Evolutionary conservation across 2,329 filamentous ascomycete species (phyloP).

Genomic region (Alternaria viburni): DNA sequence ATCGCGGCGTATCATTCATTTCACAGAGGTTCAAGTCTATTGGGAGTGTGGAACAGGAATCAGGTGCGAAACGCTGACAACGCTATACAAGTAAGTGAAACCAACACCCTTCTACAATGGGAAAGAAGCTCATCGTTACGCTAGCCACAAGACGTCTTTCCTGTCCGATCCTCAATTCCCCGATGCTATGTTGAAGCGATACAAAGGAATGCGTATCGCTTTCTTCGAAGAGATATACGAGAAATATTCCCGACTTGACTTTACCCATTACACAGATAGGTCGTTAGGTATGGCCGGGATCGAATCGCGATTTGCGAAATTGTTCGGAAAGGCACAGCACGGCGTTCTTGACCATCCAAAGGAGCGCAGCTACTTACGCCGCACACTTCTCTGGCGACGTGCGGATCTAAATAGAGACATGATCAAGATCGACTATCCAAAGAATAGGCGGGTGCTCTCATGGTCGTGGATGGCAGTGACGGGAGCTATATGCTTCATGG

Average conservation of each 20-base stretch:
- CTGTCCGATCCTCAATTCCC: not conserved
- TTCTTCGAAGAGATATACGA: not conserved
- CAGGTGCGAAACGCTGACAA: conserved; percentile 25
- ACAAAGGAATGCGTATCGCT: not conserved
- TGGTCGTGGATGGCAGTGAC: not conserved
- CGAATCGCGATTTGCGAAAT: not conserved
- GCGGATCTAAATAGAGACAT: not conserved
- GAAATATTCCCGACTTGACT: not conserved
- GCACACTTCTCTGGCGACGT: not conserved
- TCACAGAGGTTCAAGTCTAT: conserved; percentile 31
- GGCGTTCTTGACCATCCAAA: not conserved
- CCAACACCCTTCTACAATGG: too few species aligned
- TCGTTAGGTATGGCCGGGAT: not conserved
- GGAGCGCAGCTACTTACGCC: not conserved
- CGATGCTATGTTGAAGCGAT: not conserved
- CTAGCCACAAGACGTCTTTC: not conserved
- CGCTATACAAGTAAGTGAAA: conserved; percentile 19
- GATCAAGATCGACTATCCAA: not conserved
- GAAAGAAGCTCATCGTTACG: not conserved
- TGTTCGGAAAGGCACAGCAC: not conserved
- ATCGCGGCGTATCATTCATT: conserved; percentile 32
- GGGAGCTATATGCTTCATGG: not conserved
- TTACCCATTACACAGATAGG: not conserved
- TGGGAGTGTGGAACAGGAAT: conserved; percentile 34
- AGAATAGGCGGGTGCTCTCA: not conserved